Percentiles rank a stretch among this genome's conserved stretches.
Conservation (phyloP, 345 rosid genomes). For the Pistacia vera region DNA sequence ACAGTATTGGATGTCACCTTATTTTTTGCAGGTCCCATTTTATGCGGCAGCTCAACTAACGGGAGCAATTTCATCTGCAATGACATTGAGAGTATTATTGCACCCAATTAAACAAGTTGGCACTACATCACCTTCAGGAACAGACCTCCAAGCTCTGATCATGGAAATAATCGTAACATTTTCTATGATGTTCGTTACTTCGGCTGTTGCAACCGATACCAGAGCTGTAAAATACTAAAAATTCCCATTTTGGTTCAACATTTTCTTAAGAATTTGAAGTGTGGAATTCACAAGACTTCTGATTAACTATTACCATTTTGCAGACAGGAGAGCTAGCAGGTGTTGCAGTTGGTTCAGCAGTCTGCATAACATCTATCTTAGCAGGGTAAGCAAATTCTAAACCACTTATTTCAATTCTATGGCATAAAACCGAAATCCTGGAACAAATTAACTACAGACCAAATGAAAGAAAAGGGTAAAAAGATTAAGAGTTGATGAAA, state of each 20-base stretch:
- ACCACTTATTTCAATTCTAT: background rate
- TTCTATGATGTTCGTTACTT: conserved; percentile 50
- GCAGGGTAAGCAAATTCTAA: conserved; percentile 42
- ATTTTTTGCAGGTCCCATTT: conserved; percentile 41
- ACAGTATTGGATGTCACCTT: too few relatives aligned
- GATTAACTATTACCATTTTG: background rate
- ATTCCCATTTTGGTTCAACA: background rate
- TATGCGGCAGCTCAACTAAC: conserved; percentile 49
- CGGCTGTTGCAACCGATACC: conserved; percentile 53
- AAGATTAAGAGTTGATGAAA: background rate
- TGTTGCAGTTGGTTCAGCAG: conserved; percentile 58
- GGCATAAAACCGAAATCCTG: background rate
- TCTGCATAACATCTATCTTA: conserved; percentile 53
- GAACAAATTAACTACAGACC: background rate
- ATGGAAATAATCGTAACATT: conserved; percentile 59
- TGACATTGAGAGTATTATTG: conserved; percentile 37
- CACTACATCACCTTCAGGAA: conserved; percentile 52
- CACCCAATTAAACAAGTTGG: conserved; percentile 46
- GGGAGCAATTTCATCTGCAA: conserved; percentile 42
- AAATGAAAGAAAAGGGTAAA: background rate
- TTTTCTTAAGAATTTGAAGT: background rate
- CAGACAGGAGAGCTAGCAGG: conserved; percentile 66
- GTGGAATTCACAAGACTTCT: background rate
- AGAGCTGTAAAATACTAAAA: conserved; percentile 35
- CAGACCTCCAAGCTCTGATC: conserved; percentile 49